Base-by-base conservation (phyloP, 192 early-diverging fungal genomes). In the Anaeromyces robustus region DNA sequence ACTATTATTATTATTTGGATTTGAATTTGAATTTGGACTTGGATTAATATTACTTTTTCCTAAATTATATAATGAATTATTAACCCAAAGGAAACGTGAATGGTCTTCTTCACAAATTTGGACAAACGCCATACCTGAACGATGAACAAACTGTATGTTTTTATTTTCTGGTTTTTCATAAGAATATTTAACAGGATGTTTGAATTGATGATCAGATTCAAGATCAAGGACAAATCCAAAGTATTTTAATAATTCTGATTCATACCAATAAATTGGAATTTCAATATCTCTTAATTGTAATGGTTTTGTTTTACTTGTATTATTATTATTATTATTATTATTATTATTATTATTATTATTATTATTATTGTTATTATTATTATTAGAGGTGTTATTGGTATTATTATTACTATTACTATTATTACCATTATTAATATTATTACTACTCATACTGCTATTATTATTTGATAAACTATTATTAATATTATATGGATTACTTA, bases 221-320 rank as follows among this genome's bases (percentile, higher is more conserved):
- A 95, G 89, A 84, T 99, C 97, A 22, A 97, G 88, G 29, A 99
- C 89, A 87, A 97, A 99, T 28, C 92, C 92, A 82, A 94, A 90
- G 14, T 86, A 85, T 77, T 91, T 88, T n/a, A 96, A 86, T 29
- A 97, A 85, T 83, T 94, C 96, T 30, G 90, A 92, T 81, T 95
- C 92, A 83, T 93, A 97, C 81, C 91, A 92, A 29, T 89, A 86
- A 16, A 86, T 81, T 16, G 90, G 89, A 18, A 94, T 78, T n/a
- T 68, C 52, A n/a, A 68, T 68, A 68, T 68, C 52, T n/a, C 26
- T 68, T 68, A 68, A 68, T n/a, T 68, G 52, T 68, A 68, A 68
- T 0, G 52, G 52, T 68, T 68, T 39, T 39, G 37, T 14, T n/a
- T n/a, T n/a, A n/a, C n/a, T n/a, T 14, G 37, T 39, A 39, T 34